A percentile compares a stretch with the other conserved stretches of the same genome.
Evolutionary conservation across 345 rosid genomes (phyloP).

Genomic region (Pistacia vera): DNA sequence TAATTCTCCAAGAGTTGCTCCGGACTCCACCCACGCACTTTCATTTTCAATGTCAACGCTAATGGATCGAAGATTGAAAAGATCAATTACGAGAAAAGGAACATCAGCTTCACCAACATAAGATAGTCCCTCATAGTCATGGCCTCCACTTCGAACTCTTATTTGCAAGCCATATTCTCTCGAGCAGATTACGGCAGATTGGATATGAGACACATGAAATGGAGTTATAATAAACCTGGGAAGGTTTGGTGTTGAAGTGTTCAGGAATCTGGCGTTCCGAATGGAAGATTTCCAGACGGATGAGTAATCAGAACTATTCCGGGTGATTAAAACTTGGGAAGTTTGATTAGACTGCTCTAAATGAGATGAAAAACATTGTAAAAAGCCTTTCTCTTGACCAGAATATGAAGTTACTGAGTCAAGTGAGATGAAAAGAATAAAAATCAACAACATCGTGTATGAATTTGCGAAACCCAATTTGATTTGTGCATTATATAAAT

Average conservation of each 20-base stretch:
- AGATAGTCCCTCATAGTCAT: conserved; percentile 35
- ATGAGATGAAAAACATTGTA: conserved; percentile 24
- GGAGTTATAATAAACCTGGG: conserved; percentile 6
- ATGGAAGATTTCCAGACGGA: conserved; percentile 22
- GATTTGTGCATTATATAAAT: too few species aligned
- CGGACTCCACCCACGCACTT: conserved; percentile 39
- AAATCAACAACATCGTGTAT: neutral
- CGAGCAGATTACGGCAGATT: conserved; percentile 10
- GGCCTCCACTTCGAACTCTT: conserved; percentile 24
- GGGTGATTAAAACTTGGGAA: conserved; percentile 16
- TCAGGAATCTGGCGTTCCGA: conserved; percentile 27
- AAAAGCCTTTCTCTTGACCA: conserved; percentile 5
- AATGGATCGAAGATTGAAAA: conserved; percentile 28
- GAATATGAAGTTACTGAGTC: neutral
- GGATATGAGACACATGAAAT: conserved; percentile 6
- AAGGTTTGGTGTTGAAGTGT: conserved; percentile 17
- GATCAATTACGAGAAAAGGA: conserved; percentile 36
- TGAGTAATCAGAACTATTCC: conserved; percentile 13
- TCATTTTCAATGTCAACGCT: conserved; percentile 14
- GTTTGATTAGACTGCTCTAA: conserved; percentile 14
- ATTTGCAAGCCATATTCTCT: neutral
- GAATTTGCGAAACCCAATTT: neutral
- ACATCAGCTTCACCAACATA: conserved; percentile 13
- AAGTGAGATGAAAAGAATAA: neutral
- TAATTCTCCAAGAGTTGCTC: conserved; percentile 44